Evolutionary conservation across 345 rosid genomes (phyloP), one percentile per base, ranked within the genome.

Genomic region (Camelina hispida): DNA sequence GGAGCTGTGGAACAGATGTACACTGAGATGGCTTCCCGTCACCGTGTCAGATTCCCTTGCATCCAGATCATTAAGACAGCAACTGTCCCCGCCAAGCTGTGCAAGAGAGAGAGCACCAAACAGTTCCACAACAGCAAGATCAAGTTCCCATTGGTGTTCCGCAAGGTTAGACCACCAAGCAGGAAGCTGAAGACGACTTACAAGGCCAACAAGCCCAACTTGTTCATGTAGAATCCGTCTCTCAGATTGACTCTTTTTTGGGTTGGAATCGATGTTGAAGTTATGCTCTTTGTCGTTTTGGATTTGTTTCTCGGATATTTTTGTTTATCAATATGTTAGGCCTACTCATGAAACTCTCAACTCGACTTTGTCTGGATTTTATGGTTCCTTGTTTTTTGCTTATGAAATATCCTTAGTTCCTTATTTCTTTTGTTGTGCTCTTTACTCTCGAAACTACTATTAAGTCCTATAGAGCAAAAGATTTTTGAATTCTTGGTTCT

Each of bases 1-100:
- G 93, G 93, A 62, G 88, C 82, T 7, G 87, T 88, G 1, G 91
- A 85, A 22, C 88, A 88, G 72, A 88, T 88, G 89, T 87, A 88
- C 78, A 85, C 70, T 0, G 93, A 88, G 85, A 87, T 88, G 93
- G 91, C 88, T 0, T 88, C 89, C 1, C 83, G 91, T 14, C 91
- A 85, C 74, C 83, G 88, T 28, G 91, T 85, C n/a, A 84, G 91
- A 81, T 81, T 73, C 72, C 91, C 91, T 3, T 88, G 91, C 77
- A 87, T 88, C 25, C 88, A 89, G 79, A 85, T 89, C 63, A 87
- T 89, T 23, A 87, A 87, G 81, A 89, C 88, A 4, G 88, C 87
- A 0, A 89, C 91, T 0, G 75, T 87, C 62, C 86, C 86, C 0
- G 88, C 91, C 5, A 83, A 83, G 79, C 85, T 86, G 0, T 88